Base-by-base conservation (phyloP, 768 basidiomycete species). In the Mycena albidolilacea region DNA sequence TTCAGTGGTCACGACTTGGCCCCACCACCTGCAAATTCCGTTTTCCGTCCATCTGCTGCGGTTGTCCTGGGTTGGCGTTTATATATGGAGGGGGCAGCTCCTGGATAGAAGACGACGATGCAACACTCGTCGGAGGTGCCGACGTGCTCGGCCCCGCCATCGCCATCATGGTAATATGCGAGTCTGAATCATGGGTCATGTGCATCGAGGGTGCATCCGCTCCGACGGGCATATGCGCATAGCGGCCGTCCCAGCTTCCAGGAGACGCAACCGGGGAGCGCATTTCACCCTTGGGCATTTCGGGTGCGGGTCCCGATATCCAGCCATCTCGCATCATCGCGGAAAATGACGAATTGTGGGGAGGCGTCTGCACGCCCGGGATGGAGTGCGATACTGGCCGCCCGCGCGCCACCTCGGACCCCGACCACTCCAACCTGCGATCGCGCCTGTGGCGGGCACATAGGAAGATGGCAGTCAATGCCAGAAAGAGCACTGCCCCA, bases 101-200 rank as follows among this genome's bases (percentile, higher is more conserved):
- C 50, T 52, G 50, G 50, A 52, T 52, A 52, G 50, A 52, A 52
- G 50, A 52, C n/a, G 50, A 52, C 50, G 50, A 52, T 52, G 50
- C 50, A 52, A 52, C 50, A 52, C 50, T 52, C 50, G 50, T 52
- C 50, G 50, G 50, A 52, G 50, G 50, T 19, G 50, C 50, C 50
- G 50, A 52, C 50, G n/a, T 21, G 19, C 50, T 52, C 50, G 50
- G 50, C 21, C 23, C 50, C 50, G 50, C 50, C 50, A 14, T 52
- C 50, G 50, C 50, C 50, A 14, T 52, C 50, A 52, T 52, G 50
- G 50, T 52, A 52, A 52, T n/a, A 52, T 52, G 50, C 50, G 50
- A 52, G 2, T 52, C 50, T 19, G 50, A 52, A 52, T 52, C 50
- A 52, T 52, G 50, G 50, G 50, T 14, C 50, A 52, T 52, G 50